Conservation (phyloP, 2,329 filamentous ascomycete genomes). For the Cordyceps militaris region DNA sequence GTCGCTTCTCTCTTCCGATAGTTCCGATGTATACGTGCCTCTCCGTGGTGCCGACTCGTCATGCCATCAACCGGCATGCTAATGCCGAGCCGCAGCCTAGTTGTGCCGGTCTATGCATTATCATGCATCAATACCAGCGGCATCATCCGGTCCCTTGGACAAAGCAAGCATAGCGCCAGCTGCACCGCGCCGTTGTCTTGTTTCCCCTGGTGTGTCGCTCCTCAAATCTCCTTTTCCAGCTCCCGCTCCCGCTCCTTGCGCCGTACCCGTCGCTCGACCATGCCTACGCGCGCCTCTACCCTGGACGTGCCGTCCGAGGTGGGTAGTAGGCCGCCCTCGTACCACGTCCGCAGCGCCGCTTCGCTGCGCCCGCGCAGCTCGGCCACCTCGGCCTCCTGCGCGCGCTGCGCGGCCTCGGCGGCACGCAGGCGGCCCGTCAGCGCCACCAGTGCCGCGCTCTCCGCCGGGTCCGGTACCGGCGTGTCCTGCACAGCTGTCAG, state of each 20-base stretch:
- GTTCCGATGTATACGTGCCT: neutral
- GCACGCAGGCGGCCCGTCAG: constrained; percentile 56
- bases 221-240: constrained; percentile 35
- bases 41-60: neutral
- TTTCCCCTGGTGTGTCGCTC: no score
- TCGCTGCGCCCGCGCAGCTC: constrained; percentile 59
- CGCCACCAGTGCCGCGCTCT: constrained; percentile 49
- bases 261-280: constrained; percentile 58
- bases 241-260: constrained; percentile 55
- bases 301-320: constrained; percentile 63
- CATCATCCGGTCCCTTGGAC: neutral
- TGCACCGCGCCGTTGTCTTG: neutral
- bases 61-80: neutral
- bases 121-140: neutral
- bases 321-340: constrained; percentile 62
- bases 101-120: neutral
- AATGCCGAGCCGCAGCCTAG: neutral
- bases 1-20: neutral
- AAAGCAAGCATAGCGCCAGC: neutral
- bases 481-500: constrained; percentile 51
- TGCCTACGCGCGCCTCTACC: constrained; percentile 60
- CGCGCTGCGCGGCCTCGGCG: constrained; percentile 51
- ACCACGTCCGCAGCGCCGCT: constrained; percentile 59
- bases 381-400: constrained; percentile 56
- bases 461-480: constrained; percentile 47